phyloP scores from a whole-genome alignment of 2,329 filamentous ascomycete species.

The Pseudogymnoascus sp. region DNA sequence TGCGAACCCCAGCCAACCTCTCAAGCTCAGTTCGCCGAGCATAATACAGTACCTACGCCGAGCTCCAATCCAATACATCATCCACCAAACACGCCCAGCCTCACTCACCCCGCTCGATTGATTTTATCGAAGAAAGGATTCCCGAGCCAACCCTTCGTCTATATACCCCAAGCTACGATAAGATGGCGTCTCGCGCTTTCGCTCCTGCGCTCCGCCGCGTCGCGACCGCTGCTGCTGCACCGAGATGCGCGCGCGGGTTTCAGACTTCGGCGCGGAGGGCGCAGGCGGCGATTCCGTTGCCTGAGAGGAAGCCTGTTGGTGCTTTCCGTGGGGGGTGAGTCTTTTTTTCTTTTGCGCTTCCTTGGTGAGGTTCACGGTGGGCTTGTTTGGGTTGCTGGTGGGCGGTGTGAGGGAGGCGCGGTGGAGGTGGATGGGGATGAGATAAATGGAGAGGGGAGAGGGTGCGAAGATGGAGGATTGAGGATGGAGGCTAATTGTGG shows the following conservation, averaged over 20 bases:
- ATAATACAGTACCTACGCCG: too few relatives aligned
- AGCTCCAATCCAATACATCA: not conserved
- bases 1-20: not conserved
- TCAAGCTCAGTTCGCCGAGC: not conserved
- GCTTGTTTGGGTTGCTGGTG: not conserved
- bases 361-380: not conserved
- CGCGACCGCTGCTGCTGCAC: constrained; percentile 21
- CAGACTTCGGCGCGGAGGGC: constrained; percentile 31
- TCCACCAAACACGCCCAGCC: too few relatives aligned
- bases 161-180: too few relatives aligned
- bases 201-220: constrained; percentile 27
- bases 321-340: constrained; percentile 66
- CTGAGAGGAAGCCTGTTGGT: constrained; percentile 57
- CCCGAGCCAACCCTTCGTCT: too few relatives aligned
- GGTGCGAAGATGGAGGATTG: not conserved
- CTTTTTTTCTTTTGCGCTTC: not conserved
- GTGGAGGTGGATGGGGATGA: not conserved
- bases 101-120: too few relatives aligned
- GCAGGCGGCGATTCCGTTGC: constrained; percentile 33
- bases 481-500: not conserved
- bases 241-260: constrained; percentile 25
- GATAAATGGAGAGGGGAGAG: not conserved
- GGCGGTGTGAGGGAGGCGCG: not conserved
- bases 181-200: constrained; percentile 37
- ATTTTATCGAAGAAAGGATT: too few relatives aligned